Base-by-base conservation (phyloP, 1,284 basidiomycete species). In the Sanghuangporus baumii region DNA sequence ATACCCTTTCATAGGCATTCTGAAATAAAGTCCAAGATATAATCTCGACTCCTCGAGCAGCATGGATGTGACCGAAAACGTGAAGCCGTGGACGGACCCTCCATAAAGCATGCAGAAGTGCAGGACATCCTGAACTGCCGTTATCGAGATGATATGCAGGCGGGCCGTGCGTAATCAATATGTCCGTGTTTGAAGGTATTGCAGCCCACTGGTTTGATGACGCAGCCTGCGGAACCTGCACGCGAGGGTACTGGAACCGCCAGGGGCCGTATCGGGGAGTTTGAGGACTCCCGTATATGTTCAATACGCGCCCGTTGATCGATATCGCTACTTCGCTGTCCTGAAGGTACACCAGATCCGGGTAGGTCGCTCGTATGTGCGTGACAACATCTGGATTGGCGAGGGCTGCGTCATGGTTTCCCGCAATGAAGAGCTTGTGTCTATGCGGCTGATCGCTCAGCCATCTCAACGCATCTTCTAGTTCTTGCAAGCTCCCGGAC, bases 1-100 rank as follows among this genome's bases (percentile, higher is more conserved):
- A 58, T 16, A 23, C 18, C 3, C 11, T 51, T 23, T 54, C 47
- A 31, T 50, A 79, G 46, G 67, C 67, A 52, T 37, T 59, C 66
- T 77, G 74, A 7, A 66, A 67, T 6, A 40, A 18, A 50, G 67
- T 63, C 76, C 76, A 80, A 36, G 36, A 34, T 8, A 77, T 59
- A 23, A 8, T 34, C 57, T 75, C 69, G n/a, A 67, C 48, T 20
- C 77, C 78, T 23, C 74, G 69, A 7, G 67, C 76, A 31, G 68
- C 73, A 62, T 81, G 79, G 50, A 79, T 74, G 60, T 80, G 77
- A 6, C 79, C 78, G 61, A 75, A 79, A 6, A 79, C 73, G 64
- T 77, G 76, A 31, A 78, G 58, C 31, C 61, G 63, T 7, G 78
- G 79, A 41, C 71, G 70, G 6, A 75, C 64, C 8, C 66, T 64